A percentile compares a stretch with the other conserved stretches of the same genome.
Conservation (phyloP, 495 filamentous ascomycete genomes). For the Lepraria neglecta region DNA sequence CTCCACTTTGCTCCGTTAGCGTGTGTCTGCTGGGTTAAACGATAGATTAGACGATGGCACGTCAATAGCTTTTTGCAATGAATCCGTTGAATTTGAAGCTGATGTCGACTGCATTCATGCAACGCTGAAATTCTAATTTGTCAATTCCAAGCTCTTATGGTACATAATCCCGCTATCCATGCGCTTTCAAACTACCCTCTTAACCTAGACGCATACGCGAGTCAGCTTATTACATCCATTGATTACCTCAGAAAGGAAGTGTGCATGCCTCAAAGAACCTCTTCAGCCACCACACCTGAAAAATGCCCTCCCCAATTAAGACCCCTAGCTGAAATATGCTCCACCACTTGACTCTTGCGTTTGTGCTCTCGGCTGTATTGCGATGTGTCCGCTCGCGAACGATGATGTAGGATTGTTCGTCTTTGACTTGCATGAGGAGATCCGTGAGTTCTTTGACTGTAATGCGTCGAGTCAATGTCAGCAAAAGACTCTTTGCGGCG, state of each 20-base stretch:
- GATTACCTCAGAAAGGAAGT: neutral
- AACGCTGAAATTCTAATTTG: no score
- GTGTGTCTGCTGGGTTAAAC: no score
- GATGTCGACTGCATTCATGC: no score
- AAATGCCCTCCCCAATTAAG: slow-evolving; percentile 83
- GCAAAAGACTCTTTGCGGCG: neutral
- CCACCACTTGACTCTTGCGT: slow-evolving; percentile 98
- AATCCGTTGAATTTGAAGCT: no score
- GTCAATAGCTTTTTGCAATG: no score
- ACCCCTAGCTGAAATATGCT: slow-evolving; percentile 92
- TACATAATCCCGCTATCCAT: neutral
- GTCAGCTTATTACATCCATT: neutral
- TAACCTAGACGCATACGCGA: neutral
- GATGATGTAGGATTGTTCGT: slow-evolving; percentile 97
- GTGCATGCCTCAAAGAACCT: slow-evolving; percentile 85
- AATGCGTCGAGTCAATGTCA: slow-evolving; percentile 20
- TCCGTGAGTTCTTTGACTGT: slow-evolving; percentile 80
- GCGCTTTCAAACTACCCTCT: slow-evolving; percentile 6
- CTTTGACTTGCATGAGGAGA: slow-evolving; percentile 81
- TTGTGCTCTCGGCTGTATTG: slow-evolving; percentile 98
- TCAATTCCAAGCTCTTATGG: no score
- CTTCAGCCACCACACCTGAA: slow-evolving; percentile 99
- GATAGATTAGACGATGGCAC: no score
- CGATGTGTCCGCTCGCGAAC: slow-evolving; percentile 90
- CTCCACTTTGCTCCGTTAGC: no score